A percentile compares a stretch with the other conserved stretches of the same genome.
Conservation (phyloP, 208 protist genomes). For the Lotmaria passim region DNA sequence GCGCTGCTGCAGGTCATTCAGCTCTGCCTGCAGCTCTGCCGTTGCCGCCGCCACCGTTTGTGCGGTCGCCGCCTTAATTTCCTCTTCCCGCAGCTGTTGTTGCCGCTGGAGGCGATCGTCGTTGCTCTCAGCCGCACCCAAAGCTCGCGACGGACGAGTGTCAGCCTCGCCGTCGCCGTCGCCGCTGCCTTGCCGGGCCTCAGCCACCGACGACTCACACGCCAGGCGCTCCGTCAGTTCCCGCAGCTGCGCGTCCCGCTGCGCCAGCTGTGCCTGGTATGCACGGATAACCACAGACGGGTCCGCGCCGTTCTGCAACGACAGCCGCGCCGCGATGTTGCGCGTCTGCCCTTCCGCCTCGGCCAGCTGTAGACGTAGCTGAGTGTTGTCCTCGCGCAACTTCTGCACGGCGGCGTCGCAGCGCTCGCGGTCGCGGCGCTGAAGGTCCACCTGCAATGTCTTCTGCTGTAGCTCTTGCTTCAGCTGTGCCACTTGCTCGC, state of each 20-base stretch:
- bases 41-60: background rate
- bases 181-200: background rate
- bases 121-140: background rate
- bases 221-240: constrained; percentile 18
- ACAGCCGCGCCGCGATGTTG: constrained; percentile 22
- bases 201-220: background rate
- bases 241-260: constrained; percentile 35
- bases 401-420: background rate
- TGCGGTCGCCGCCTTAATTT: background rate
- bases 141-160: background rate
- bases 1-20: background rate
- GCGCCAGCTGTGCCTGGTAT: constrained; percentile 31
- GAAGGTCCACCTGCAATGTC: constrained; percentile 39
- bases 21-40: constrained; percentile 1
- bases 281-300: constrained; percentile 18
- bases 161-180: constrained; percentile 4
- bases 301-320: constrained; percentile 19
- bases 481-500: constrained; percentile 60
- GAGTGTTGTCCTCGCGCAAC: constrained; percentile 26
- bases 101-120: background rate
- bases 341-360: constrained; percentile 26
- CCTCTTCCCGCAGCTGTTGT: background rate
- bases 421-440: constrained; percentile 26
- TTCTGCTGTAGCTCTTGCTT: constrained; percentile 54
- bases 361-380: constrained; percentile 31